Conservation (phyloP, 1,139 yeast species). For the Debaryomyces udenii region DNA sequence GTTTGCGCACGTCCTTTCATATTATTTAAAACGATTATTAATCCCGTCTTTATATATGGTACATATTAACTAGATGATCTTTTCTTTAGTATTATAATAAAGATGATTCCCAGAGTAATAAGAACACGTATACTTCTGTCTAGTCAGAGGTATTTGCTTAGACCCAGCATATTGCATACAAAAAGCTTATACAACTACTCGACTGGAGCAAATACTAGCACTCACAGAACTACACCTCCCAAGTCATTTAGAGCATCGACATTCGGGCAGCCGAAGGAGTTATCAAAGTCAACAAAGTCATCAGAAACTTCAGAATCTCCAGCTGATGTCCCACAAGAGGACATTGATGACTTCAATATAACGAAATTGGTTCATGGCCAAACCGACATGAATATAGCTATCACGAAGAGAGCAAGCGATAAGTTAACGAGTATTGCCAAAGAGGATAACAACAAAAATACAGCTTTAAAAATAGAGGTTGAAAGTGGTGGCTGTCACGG, state of each 20-base stretch:
- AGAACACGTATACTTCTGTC: not conserved
- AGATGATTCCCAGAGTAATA: slow-evolving; percentile 8
- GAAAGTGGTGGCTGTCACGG: slow-evolving; percentile 99
- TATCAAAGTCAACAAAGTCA: slow-evolving; percentile 9
- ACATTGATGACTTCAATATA: slow-evolving; percentile 31
- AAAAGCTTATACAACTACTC: not conserved
- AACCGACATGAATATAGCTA: slow-evolving; percentile 42
- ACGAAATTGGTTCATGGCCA: slow-evolving; percentile 38
- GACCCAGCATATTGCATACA: not conserved
- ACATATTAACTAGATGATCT: slow-evolving; percentile 2
- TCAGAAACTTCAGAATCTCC: slow-evolving; percentile 10
- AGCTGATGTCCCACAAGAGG: slow-evolving; percentile 24
- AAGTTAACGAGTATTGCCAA: slow-evolving; percentile 60
- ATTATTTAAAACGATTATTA: slow-evolving; percentile 5
- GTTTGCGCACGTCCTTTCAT: slow-evolving; percentile 1
- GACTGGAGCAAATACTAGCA: slow-evolving; percentile 1
- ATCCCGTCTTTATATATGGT: slow-evolving; percentile 2
- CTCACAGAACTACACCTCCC: slow-evolving; percentile 10
- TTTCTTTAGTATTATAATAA: slow-evolving; percentile 1
- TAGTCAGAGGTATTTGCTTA: not conserved
- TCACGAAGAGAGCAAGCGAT: slow-evolving; percentile 42
- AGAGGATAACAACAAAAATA: slow-evolving; percentile 59
- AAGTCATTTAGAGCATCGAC: slow-evolving; percentile 30
- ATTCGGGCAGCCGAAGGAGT: slow-evolving; percentile 28
- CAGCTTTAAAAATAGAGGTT: slow-evolving; percentile 77